phyloP scores from a whole-genome alignment of 2,329 filamentous ascomycete genomes.

The Didymella segeticola region DNA sequence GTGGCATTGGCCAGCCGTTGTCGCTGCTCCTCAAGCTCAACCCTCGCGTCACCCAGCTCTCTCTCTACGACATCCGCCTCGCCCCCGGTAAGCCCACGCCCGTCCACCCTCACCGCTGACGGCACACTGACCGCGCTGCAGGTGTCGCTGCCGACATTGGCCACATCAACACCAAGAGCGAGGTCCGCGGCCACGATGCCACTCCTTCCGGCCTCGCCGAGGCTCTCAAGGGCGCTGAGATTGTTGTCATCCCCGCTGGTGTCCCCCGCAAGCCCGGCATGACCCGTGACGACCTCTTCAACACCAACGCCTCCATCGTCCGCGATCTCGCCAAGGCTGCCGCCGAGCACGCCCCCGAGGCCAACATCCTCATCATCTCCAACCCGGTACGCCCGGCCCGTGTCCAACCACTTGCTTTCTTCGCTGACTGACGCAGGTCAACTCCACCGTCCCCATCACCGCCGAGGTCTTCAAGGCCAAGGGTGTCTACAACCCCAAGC shows the following conservation, averaged over 20 bases:
- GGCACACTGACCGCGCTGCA: conserved; percentile 49
- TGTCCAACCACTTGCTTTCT: fast-evolving
- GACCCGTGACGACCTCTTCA: conserved; percentile 99
- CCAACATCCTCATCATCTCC: conserved; percentile 96
- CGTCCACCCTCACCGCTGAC: not conserved
- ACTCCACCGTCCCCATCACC: conserved; percentile 98
- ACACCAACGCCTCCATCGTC: conserved; percentile 99
- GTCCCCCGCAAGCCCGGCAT: conserved; percentile 99
- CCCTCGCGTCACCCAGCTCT: conserved; percentile 89
- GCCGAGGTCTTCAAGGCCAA: conserved; percentile 95
- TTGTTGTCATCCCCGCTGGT: conserved; percentile 97
- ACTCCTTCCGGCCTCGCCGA: conserved; percentile 75
- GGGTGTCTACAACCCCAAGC: conserved; percentile 99
- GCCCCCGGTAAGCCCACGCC: conserved; percentile 74
- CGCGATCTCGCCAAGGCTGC: conserved; percentile 96
- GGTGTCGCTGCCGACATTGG: conserved; percentile 98
- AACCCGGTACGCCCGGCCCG: conserved; percentile 73
- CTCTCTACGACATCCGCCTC: conserved; percentile 96
- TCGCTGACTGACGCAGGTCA: conserved; percentile 65
- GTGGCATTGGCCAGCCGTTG: conserved; percentile 97
- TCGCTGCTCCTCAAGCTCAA: conserved; percentile 99
- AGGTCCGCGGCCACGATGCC: conserved; percentile 86
- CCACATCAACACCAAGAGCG: conserved; percentile 99
- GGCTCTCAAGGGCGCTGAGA: conserved; percentile 85
- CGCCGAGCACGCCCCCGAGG: conserved; percentile 86